phyloP scores from a whole-genome alignment of 2,329 filamentous ascomycete genomes.

The Chalara sp. region DNA sequence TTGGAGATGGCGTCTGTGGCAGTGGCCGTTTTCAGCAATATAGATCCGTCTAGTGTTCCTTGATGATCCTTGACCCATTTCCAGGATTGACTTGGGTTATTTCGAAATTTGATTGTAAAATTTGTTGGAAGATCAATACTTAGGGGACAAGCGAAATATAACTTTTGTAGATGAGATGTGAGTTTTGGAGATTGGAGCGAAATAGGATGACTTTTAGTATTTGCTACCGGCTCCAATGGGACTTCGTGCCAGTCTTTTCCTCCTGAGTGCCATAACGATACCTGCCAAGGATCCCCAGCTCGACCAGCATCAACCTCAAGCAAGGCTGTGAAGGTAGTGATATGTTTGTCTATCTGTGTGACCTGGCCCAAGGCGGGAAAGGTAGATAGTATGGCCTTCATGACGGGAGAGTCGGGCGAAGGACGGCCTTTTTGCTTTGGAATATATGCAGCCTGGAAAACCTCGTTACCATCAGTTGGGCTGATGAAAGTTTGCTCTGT shows the following conservation, averaged over 20 bases:
- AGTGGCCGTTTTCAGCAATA: conserved; percentile 43
- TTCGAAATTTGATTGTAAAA: conserved; percentile 68
- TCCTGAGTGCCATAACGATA: conserved; percentile 65
- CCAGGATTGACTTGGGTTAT: conserved; percentile 48
- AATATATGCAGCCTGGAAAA: conserved; percentile 27
- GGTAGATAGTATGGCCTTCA: conserved; percentile 45
- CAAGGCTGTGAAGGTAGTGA: conserved; percentile 58
- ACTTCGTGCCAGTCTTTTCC: conserved; percentile 51
- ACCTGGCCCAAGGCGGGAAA: conserved; percentile 73
- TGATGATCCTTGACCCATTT: conserved; percentile 64
- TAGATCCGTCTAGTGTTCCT: conserved; percentile 53
- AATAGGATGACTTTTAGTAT: conserved; percentile 33
- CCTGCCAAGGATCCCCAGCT: conserved; percentile 57
- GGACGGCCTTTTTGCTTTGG: conserved; percentile 23
- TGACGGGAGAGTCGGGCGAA: conserved; percentile 37
- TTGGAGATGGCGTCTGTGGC: conserved; percentile 17
- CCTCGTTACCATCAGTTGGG: conserved; percentile 24
- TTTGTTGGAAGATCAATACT: conserved; percentile 41
- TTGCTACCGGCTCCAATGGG: conserved; percentile 26
- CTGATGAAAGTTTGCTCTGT: conserved; percentile 15
- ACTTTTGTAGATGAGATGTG: conserved; percentile 27
- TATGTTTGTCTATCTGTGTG: conserved; percentile 46
- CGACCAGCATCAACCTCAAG: conserved; percentile 56
- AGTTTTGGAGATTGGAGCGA: conserved; percentile 38
- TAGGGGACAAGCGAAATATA: conserved; percentile 50